Percentiles rank a stretch among this genome's conserved stretches.
Conservation (phyloP, 1,284 basidiomycete species). For the Rhodotorula sp. region DNA sequence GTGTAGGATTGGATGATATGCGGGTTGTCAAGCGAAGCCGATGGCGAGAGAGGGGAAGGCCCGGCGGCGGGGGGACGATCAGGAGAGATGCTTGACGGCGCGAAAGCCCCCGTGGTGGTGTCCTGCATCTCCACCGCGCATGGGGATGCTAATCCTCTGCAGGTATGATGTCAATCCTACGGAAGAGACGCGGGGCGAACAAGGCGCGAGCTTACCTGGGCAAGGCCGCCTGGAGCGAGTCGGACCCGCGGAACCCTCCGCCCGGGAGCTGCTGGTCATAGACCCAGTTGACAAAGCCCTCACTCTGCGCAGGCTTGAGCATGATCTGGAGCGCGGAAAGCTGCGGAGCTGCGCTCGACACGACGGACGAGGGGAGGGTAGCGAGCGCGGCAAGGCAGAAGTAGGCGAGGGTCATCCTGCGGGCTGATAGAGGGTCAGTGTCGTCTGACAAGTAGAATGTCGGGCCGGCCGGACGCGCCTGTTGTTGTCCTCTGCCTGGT, state of each 20-base stretch:
- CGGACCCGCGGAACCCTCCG: constrained; percentile 45
- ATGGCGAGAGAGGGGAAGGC: no score
- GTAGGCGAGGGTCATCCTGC: constrained; percentile 46
- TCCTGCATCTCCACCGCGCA: no score
- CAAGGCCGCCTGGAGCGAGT: constrained; percentile 15
- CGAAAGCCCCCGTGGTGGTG: no score
- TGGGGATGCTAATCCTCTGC: no score
- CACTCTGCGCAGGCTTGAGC: constrained; percentile 22
- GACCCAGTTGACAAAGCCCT: constrained; percentile 42
- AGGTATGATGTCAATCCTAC: no score
- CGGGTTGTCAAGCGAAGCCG: constrained; percentile 58
- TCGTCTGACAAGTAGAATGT: not conserved
- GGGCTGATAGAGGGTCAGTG: not conserved
- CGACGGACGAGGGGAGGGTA: constrained; percentile 31
- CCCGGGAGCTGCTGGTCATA: constrained; percentile 42
- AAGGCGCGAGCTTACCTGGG: not conserved
- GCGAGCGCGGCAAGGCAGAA: constrained; percentile 44
- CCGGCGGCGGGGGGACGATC: no score
- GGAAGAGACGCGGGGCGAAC: no score
- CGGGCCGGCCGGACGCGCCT: no score
- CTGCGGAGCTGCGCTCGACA: constrained; percentile 5
- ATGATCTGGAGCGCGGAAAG: constrained; percentile 33
- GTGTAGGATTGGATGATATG: constrained; percentile 94
- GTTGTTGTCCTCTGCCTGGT: constrained; percentile 42
- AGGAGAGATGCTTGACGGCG: no score